A percentile compares a stretch with the other conserved stretches of the same genome.
These are phyloP conservation scores for Flaveria brownii DNA, from an alignment of 129 eudicot species.

Conservation along the genomic window DNA sequence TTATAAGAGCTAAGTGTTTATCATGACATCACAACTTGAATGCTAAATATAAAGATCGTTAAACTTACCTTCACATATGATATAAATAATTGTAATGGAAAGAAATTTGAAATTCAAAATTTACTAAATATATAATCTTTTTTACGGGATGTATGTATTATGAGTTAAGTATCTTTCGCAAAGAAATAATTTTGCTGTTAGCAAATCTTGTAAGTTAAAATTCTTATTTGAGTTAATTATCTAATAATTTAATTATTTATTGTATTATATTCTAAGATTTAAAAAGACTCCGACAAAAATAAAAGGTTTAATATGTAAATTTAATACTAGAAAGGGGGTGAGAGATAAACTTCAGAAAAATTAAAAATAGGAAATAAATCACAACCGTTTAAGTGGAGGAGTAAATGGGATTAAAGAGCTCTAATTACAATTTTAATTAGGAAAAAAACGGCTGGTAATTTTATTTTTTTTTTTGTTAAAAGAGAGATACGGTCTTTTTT, in stretches of 20 bases:
- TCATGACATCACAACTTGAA: too few species aligned
- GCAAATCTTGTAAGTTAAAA: too few species aligned
- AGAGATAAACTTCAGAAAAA: neutral
- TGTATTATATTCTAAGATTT: neutral
- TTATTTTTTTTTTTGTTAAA: too few species aligned
- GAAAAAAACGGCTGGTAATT: too few species aligned
- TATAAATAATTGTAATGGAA: too few species aligned
- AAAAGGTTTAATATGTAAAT: constrained; percentile 1
- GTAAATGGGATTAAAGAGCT: neutral
- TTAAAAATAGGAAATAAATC: neutral
- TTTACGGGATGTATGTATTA: neutral
- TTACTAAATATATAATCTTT: too few species aligned
- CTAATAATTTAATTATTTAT: neutral
- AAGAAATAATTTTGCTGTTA: neutral
- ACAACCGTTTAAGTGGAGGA: neutral
- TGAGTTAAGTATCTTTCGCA: neutral
- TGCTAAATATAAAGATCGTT: too few species aligned
- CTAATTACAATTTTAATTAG: neutral
- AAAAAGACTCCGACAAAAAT: neutral
- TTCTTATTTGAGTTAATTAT: too few species aligned
- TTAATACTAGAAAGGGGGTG: neutral
- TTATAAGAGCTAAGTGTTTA: too few species aligned
- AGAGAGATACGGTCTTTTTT: too few species aligned
- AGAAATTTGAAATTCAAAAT: too few species aligned
- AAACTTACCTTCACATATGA: too few species aligned